Evolutionary conservation across 2,329 filamentous ascomycete species (phyloP), one percentile per base, ranked within the genome.

Genomic region (Colletotrichum neosansevieriae): DNA sequence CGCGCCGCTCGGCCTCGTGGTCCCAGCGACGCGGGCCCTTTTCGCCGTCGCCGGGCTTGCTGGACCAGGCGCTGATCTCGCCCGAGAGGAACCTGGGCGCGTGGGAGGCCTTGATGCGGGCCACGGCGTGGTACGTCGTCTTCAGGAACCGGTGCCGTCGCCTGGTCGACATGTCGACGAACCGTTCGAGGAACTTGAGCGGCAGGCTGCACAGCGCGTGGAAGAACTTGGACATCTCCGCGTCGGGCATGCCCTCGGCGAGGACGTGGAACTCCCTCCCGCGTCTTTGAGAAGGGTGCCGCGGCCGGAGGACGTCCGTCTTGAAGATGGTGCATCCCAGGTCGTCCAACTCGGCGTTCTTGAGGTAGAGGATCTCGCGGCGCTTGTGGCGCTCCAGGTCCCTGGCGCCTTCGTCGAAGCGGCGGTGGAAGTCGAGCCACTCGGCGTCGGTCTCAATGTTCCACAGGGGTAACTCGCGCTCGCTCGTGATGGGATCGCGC

Each of bases 31-130:
- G 38, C n/a, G 15, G 3, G n/a, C 15, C 4, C 21, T 21, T 21
- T 21, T 21, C 34, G 6, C 11, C 3, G 9, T 5, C 63, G 64
- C 38, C 59, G 5, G 64, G 60, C 59, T 34, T 40, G 53, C 64
- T 64, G 21, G 51, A 58, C 64, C 59, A 67, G 15, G 60, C 64
- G 32, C 59, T 29, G 15, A 67, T 47, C 64, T 67, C 64, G 9
- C 64, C 60, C 3, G 64, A 67, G 1, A 67, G 5, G 36, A 67
- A 67, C 4, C 24, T 24, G 13, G 64, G 53, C 45, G 59, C 45
- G 45, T 32, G 53, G 24, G 51, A 58, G 15, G 60, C 38, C 53
- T 58, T 67, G 53, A 67, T 32, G 24, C 64, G 64, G 15, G 59
- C 7, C n/a, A 67, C 4, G 38, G 64, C 64, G 17, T 34, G 44